Base-by-base conservation (phyloP, 1,284 basidiomycete genomes). In the Cystobasidium slooffiae region DNA sequence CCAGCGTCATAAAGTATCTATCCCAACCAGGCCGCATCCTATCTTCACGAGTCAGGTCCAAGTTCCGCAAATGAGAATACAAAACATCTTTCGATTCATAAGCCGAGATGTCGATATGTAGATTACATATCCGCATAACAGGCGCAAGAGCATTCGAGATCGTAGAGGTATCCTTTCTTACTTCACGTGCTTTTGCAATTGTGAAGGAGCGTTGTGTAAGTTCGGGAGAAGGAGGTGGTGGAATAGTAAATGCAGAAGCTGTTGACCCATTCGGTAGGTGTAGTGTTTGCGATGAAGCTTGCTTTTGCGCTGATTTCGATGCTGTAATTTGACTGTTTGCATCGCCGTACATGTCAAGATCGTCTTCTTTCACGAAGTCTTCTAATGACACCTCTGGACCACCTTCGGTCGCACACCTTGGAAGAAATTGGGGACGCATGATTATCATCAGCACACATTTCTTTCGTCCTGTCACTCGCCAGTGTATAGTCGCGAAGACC, bases 1-100 rank as follows among this genome's bases (percentile, higher is more conserved):
- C 94, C 52, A 97, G 86, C 1, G 90, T 93, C 94, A 97, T 97
- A 81, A 97, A 97, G 84, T 97, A 97, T 0, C 89, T 88, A 82
- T 97, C 94, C 94, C 94, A 97, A 8, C 88, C 87, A 0, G 94
- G 94, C 47, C 94, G 86, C 46, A 97, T 83, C 64, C 91, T 87
- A 78, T 91, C 88, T 7, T 86, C 83, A 79, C 94, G 87, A 22
- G 88, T 79, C 5, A 95, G 82, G 80, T 95, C 85, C 43, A 97
- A 79, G 0, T 84, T 79, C 69, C 90, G 88, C 0, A 97, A 84
- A 79, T 94, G 85, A 9, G 81, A 78, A 78, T 90, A 84, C 0
- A 98, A 84, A 1, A 84, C 85, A 3, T 84, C 76, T 2, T 91
- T 77, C 10, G 85, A 84, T 1, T 84, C 78, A 79, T 90, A 92